Base-by-base conservation (phyloP, 768 basidiomycete species). In the Termitomyces sp. region DNA sequence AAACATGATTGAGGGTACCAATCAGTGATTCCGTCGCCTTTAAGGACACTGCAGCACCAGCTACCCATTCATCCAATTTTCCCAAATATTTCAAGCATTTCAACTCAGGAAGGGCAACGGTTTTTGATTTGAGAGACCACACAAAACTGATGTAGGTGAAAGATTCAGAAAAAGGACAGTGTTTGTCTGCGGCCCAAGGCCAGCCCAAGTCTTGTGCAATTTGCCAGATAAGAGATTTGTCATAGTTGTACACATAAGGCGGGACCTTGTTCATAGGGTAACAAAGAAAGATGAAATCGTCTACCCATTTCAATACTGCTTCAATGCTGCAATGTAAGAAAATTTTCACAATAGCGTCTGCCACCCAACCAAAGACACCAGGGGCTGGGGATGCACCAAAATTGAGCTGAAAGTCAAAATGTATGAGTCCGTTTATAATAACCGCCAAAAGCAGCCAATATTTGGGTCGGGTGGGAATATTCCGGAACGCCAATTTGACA, bases 1-100 rank as follows among this genome's bases (percentile, higher is more conserved):
- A 63, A 20, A 69, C 68, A 52, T 77, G 75, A 15, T 72, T 68
- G 0, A 77, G 60, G 0, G 71, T 74, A 0, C 75, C 72, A 5
- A 69, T 56, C 0, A 73, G 7, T 0, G 58, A 63, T 32, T 74
- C 64, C 0, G 61, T 58, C 9, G 68, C 66, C 7, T 63, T 59
- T 23, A 39, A 46, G 1, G 62, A 48, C 18, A 65, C 59, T 2
- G 50, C 50, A 29, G 5, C 9, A 0, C 20, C 22, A 0, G 50
- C 2, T 53, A 15, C 3, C 69, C 67, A 72, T 1, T 42, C 10
- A 3, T 18, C 27, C 0, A 76, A 55, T 39, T 67, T 65, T 7
- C 43, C n/a, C 10, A 53, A 23, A 9, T 53, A 53, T 16, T 53
- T 53, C 13, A 5, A 4, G 0, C 16, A 13, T 22, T 53, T 53